A percentile compares a stretch with the other conserved stretches of the same genome.
These are phyloP conservation scores for Phytophthora crassamura DNA, from an alignment of 352 stramenopile genomes.

Conservation along the genomic window DNA sequence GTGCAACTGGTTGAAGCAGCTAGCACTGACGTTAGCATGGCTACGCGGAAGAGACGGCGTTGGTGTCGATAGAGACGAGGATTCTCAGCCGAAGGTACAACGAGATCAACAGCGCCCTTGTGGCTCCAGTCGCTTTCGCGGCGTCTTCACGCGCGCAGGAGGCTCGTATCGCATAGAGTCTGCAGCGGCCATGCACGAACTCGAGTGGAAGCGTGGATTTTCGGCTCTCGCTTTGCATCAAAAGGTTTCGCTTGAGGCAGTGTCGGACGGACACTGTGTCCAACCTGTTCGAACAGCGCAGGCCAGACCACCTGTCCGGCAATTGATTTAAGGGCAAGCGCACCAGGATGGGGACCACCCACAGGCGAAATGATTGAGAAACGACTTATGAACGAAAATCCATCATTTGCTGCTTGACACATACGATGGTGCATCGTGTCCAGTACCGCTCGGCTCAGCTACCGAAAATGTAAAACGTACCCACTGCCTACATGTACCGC, in stretches of 20 bases:
- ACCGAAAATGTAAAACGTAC: conserved; percentile 22
- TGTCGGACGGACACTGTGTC: no score
- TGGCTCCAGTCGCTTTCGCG: not conserved
- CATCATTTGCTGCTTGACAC: conserved; percentile 15
- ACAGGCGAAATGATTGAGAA: conserved; percentile 21
- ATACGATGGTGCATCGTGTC: no score
- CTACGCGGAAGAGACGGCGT: no score
- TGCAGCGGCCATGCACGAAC: conserved; percentile 20
- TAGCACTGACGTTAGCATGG: not conserved
- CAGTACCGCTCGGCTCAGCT: conserved; percentile 24
- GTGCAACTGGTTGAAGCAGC: not conserved
- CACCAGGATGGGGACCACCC: conserved; percentile 18
- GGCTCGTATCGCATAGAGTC: conserved; percentile 27
- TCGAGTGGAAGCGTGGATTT: not conserved
- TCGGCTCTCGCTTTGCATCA: conserved; percentile 9
- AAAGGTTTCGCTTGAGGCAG: no score
- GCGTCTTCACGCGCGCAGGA: no score
- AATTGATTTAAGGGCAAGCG: conserved; percentile 24
- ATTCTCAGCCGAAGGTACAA: not conserved
- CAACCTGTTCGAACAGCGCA: conserved; percentile 26
- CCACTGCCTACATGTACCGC: conserved; percentile 9
- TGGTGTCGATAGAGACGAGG: no score
- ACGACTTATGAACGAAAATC: conserved; percentile 31
- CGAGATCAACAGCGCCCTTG: not conserved
- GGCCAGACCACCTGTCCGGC: conserved; percentile 13